phyloP scores from a whole-genome alignment of 1,284 basidiomycete genomes.

The Amylostereum chailletii region DNA sequence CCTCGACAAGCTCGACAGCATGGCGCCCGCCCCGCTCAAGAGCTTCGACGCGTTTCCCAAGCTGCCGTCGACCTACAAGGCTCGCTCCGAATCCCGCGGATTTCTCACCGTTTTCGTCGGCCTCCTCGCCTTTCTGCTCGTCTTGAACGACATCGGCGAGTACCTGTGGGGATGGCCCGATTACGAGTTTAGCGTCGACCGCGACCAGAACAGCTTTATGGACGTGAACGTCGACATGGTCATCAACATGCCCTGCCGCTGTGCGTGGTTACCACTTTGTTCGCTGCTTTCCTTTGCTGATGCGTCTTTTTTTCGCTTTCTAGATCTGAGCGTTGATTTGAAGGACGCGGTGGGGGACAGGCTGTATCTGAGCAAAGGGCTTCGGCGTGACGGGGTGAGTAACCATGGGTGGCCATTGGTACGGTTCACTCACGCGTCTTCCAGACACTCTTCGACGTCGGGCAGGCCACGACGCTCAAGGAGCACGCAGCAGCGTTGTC shows the following conservation, averaged over 20 bases:
- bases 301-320: slow-evolving; percentile 1
- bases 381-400: slow-evolving; percentile 81
- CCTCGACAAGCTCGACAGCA: slow-evolving; percentile 48
- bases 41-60: slow-evolving; percentile 86
- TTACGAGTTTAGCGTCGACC: slow-evolving; percentile 80
- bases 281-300: neutral
- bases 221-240: slow-evolving; percentile 86
- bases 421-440: neutral
- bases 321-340: slow-evolving; percentile 83
- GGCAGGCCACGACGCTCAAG: slow-evolving; percentile 72
- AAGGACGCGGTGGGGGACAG: slow-evolving; percentile 91
- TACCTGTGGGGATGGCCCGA: slow-evolving; percentile 90
- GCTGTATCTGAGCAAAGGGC: slow-evolving; percentile 75
- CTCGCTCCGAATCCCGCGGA: slow-evolving; percentile 80
- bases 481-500: slow-evolving; percentile 59
- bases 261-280: slow-evolving; percentile 39
- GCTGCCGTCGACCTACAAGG: slow-evolving; percentile 81
- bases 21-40: slow-evolving; percentile 43
- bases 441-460: slow-evolving; percentile 76
- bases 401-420: neutral
- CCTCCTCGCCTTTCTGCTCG: slow-evolving; percentile 62
- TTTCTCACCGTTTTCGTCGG: slow-evolving; percentile 79
- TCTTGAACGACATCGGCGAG: slow-evolving; percentile 84
- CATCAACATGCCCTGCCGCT: slow-evolving; percentile 87
- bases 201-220: slow-evolving; percentile 51